Evolutionary conservation across 2,329 filamentous ascomycete species (phyloP).

Genomic region (Daldinia sp.): DNA sequence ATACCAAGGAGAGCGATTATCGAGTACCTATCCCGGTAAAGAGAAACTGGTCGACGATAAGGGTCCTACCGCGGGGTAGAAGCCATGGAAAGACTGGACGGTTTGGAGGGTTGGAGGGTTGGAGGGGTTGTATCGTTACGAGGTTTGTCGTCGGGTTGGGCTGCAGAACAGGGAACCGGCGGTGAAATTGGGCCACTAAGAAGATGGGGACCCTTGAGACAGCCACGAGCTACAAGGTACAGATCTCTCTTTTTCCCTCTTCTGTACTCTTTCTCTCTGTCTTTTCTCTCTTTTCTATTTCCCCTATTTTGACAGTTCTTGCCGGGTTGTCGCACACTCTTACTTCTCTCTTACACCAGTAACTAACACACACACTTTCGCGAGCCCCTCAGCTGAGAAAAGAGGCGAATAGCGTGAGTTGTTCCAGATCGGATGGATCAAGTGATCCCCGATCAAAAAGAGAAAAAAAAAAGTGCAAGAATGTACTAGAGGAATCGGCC

Average conservation of each 20-base stretch:
- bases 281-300: neutral
- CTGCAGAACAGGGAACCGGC: constrained; percentile 49
- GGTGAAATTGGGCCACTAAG: constrained; percentile 50
- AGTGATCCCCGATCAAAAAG: constrained; percentile 28
- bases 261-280: neutral
- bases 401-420: constrained; percentile 37
- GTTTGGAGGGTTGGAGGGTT: constrained; percentile 9
- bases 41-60: constrained; percentile 77
- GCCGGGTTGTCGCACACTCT: constrained; percentile 11
- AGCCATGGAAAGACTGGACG: constrained; percentile 63
- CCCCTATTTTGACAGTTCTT: constrained; percentile 20
- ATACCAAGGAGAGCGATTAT: constrained; percentile 32
- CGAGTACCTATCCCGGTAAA: constrained; percentile 72
- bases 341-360: neutral
- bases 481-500: constrained; percentile 22
- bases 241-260: neutral
- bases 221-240: constrained; percentile 45
- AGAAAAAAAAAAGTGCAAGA: constrained; percentile 21
- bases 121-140: constrained; percentile 24
- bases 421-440: constrained; percentile 34
- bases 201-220: constrained; percentile 32
- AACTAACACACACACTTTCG: constrained; percentile 6
- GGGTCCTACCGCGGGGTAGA: constrained; percentile 54
- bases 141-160: constrained; percentile 46
- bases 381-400: constrained; percentile 33